A percentile compares a stretch with the other conserved stretches of the same genome.
Conservation (phyloP, 176 grass and related monocot genomes). For the Elaeis guineensis region DNA sequence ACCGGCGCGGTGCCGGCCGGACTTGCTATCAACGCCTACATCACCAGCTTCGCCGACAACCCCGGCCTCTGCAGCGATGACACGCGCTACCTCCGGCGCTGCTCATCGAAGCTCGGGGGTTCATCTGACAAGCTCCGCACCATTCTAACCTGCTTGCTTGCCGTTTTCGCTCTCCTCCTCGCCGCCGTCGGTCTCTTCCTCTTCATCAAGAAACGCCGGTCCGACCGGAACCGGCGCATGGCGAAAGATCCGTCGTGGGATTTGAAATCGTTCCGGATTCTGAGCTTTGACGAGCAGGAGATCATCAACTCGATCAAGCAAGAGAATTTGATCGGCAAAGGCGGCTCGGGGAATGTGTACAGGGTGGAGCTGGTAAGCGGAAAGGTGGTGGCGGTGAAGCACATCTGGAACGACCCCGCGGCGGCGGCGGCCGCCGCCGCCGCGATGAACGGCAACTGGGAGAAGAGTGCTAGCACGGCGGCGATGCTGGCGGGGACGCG, state of each 20-base stretch:
- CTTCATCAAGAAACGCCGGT: constrained; percentile 29
- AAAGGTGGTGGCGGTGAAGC: constrained; percentile 70
- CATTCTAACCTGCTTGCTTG: constrained; percentile 44
- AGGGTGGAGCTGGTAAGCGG: constrained; percentile 46
- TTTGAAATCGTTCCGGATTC: constrained; percentile 65
- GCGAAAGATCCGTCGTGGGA: constrained; percentile 61
- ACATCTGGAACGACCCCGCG: constrained; percentile 28
- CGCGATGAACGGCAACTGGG: too few relatives aligned
- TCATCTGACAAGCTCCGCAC: constrained; percentile 23
- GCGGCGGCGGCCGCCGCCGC: too few relatives aligned
- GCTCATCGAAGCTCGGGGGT: not conserved
- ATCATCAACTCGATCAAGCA: constrained; percentile 51
- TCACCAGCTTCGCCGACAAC: constrained; percentile 55
- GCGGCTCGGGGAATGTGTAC: constrained; percentile 86
- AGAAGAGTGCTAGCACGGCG: not conserved
- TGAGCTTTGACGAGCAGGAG: constrained; percentile 72
- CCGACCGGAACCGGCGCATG: constrained; percentile 15
- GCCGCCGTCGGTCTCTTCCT: constrained; percentile 37
- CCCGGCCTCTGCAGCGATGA: constrained; percentile 46
- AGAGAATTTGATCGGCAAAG: constrained; percentile 83
- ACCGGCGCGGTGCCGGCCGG: constrained; percentile 35
- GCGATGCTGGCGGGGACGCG: constrained; percentile 12
- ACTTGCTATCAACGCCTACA: constrained; percentile 58
- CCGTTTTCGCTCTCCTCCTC: constrained; percentile 26
- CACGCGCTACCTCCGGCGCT: constrained; percentile 31